These are phyloP conservation scores for Verticillium klebahnii DNA, from an alignment of 2,329 filamentous ascomycete species.

Conservation along the genomic window DNA sequence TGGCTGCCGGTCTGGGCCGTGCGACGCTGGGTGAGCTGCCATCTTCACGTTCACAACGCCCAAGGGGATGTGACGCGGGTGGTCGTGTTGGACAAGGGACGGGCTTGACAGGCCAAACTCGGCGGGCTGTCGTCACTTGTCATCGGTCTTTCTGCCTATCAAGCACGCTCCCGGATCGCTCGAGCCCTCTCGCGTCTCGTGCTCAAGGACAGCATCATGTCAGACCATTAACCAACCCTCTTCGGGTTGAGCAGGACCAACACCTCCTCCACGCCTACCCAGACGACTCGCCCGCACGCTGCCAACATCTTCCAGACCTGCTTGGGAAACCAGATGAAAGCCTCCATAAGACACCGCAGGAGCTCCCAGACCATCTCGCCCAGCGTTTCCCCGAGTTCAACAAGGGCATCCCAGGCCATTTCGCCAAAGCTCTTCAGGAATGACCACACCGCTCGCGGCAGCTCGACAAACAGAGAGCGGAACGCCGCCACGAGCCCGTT, in stretches of 20 bases:
- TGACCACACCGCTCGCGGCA: constrained; percentile 22
- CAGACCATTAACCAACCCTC: constrained; percentile 2
- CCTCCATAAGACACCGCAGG: constrained; percentile 21
- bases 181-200: too few relatives aligned
- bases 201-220: too few relatives aligned
- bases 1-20: not conserved
- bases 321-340: constrained; percentile 23
- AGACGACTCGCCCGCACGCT: constrained; percentile 23
- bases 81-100: too few relatives aligned
- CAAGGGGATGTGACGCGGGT: too few relatives aligned
- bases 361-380: constrained; percentile 14
- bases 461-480: constrained; percentile 24
- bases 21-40: not conserved
- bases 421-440: constrained; percentile 24
- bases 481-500: constrained; percentile 26
- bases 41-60: too few relatives aligned
- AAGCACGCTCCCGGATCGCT: too few relatives aligned
- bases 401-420: constrained; percentile 17
- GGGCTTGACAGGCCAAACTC: too few relatives aligned
- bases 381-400: not conserved
- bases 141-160: too few relatives aligned
- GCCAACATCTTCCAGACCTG: constrained; percentile 25
- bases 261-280: constrained; percentile 27
- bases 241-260: constrained; percentile 33
- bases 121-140: too few relatives aligned